Conservation (phyloP, 1,284 basidiomycete genomes). For the Neotropicomus parvogracilis region DNA sequence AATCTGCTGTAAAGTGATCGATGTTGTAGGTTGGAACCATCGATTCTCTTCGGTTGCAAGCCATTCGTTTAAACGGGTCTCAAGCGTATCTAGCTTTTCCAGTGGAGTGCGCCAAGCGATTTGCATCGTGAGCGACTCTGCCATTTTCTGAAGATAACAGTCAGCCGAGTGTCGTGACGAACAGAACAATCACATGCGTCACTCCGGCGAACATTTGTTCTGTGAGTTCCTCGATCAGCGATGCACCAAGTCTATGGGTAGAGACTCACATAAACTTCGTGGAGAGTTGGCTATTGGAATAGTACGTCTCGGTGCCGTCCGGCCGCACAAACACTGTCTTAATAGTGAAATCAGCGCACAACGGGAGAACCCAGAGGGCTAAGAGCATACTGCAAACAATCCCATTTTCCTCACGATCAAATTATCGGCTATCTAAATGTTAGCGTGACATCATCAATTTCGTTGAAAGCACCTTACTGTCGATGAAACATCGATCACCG, state of each 20-base stretch:
- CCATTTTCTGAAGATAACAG: slow-evolving; percentile 51
- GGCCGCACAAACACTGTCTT: slow-evolving; percentile 62
- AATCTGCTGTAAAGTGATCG: slow-evolving; percentile 58
- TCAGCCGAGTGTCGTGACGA: not conserved
- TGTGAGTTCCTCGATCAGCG: slow-evolving; percentile 25
- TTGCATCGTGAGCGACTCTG: slow-evolving; percentile 63
- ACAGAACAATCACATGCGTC: slow-evolving; percentile 40
- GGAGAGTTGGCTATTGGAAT: slow-evolving; percentile 73
- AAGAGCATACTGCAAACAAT: slow-evolving; percentile 56
- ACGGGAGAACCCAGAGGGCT: not conserved
- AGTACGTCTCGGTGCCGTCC: slow-evolving; percentile 73
- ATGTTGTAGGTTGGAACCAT: slow-evolving; percentile 68
- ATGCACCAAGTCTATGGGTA: not conserved
- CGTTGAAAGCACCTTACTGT: slow-evolving; percentile 38
- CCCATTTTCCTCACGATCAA: slow-evolving; percentile 75
- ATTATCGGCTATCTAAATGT: slow-evolving; percentile 48
- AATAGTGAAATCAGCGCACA: slow-evolving; percentile 7
- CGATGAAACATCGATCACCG: slow-evolving; percentile 72
- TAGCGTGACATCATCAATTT: not conserved
- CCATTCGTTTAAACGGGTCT: slow-evolving; percentile 66
- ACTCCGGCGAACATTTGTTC: slow-evolving; percentile 68
- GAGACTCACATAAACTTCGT: slow-evolving; percentile 63
- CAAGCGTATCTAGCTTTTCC: slow-evolving; percentile 64
- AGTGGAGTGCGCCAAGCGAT: slow-evolving; percentile 71
- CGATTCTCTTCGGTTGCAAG: slow-evolving; percentile 70